phyloP scores from a whole-genome alignment of 257 asterid species.

The Coffea eugenioides region DNA sequence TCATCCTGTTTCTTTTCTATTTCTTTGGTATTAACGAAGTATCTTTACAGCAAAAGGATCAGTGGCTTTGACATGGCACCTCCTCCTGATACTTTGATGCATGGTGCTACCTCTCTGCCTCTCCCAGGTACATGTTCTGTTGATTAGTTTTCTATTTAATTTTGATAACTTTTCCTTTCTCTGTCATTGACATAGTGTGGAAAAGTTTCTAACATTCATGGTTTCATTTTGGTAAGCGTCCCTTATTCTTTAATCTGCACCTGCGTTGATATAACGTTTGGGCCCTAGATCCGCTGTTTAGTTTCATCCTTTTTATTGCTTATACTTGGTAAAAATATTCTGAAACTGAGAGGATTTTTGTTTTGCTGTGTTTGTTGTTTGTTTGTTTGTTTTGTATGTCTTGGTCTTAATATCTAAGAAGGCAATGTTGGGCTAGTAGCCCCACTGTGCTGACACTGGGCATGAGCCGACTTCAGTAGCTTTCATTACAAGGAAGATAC shows the following conservation, averaged over 20 bases:
- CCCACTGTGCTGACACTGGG: slow-evolving; percentile 99
- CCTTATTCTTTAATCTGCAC: slow-evolving; percentile 53
- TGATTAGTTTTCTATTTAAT: slow-evolving; percentile 18
- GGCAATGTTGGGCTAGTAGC: slow-evolving; percentile 99
- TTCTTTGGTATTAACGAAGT: slow-evolving; percentile 28
- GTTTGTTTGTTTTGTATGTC: slow-evolving; percentile 97
- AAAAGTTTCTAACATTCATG: slow-evolving; percentile 67
- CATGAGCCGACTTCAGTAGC: slow-evolving; percentile 99
- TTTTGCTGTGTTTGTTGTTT: slow-evolving; percentile 95
- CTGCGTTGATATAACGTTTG: slow-evolving; percentile 33
- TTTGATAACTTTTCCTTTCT: slow-evolving; percentile 38
- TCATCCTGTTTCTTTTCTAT: slow-evolving; percentile 17
- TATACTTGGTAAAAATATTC: slow-evolving; percentile 54
- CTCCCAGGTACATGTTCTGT: slow-evolving; percentile 53
- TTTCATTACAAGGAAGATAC: slow-evolving; percentile 88
- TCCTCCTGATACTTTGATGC: slow-evolving; percentile 61
- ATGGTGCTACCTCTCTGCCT: slow-evolving; percentile 26
- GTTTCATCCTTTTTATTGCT: slow-evolving; percentile 43
- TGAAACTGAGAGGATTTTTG: slow-evolving; percentile 91
- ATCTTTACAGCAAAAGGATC: slow-evolving; percentile 77
- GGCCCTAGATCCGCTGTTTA: slow-evolving; percentile 40
- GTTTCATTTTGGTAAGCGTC: slow-evolving; percentile 85
- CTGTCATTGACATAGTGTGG: slow-evolving; percentile 69
- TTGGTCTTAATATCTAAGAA: slow-evolving; percentile 77
- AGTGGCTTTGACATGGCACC: slow-evolving; percentile 99